Percentiles rank a stretch among this genome's conserved stretches.
Conservation (phyloP, 148 eudicot genomes). For the Spergularia bocconei region DNA sequence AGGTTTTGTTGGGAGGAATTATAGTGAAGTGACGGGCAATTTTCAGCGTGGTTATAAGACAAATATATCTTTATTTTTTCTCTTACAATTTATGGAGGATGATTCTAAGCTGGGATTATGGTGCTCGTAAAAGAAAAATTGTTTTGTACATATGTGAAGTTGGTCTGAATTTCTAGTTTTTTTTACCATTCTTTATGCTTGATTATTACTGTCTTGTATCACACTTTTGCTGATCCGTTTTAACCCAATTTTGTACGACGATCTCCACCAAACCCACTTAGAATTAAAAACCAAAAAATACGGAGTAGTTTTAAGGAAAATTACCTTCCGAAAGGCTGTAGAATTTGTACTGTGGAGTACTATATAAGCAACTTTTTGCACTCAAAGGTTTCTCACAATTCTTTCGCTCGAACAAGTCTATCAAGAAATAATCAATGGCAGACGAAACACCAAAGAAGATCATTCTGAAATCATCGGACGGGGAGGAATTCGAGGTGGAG, state of each 20-base stretch:
- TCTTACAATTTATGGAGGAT: constrained; percentile 5
- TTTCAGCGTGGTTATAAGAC: constrained; percentile 11
- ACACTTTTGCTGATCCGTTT: not conserved
- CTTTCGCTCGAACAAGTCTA: no score
- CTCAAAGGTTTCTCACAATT: no score
- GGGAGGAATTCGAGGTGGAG: no score
- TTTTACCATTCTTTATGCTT: not conserved
- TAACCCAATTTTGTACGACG: not conserved
- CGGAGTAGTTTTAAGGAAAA: no score
- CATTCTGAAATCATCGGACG: no score
- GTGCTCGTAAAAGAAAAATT: not conserved
- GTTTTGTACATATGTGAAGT: constrained; percentile 21
- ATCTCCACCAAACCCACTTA: no score
- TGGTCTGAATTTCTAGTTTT: not conserved
- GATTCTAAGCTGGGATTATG: constrained; percentile 4
- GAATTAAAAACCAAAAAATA: no score
- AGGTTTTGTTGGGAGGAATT: not conserved
- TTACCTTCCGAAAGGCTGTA: no score
- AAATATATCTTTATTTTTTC: not conserved
- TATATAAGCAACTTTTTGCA: no score
- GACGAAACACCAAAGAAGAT: no score
- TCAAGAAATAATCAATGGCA: no score
- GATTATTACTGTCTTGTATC: not conserved
- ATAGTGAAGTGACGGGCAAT: not conserved
- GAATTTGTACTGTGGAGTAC: no score